Evolutionary conservation across 2,329 filamentous ascomycete species (phyloP).

Genomic region (Furcasterigmium furcatum): DNA sequence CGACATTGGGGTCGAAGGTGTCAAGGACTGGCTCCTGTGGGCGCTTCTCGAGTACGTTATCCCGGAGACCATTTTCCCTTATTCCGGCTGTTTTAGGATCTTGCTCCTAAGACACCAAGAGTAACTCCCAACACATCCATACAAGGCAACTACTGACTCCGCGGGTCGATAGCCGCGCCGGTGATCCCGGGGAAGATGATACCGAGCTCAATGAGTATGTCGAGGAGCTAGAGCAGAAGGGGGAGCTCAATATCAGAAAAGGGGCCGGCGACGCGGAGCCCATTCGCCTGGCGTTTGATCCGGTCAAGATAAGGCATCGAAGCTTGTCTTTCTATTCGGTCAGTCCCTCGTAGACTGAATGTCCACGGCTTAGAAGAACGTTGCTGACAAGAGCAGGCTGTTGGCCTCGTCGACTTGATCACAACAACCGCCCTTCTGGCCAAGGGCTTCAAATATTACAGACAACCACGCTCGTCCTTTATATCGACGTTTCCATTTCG

Average conservation of each 20-base stretch:
- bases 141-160: too few relatives aligned
- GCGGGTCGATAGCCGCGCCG: too few relatives aligned
- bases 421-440: constrained; percentile 41
- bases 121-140: too few relatives aligned
- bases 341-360: background rate
- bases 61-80: too few relatives aligned
- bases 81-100: too few relatives aligned
- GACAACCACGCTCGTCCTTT: constrained; percentile 26
- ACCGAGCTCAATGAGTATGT: constrained; percentile 45
- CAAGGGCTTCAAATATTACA: constrained; percentile 49
- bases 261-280: constrained; percentile 55
- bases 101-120: too few relatives aligned
- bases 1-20: constrained; percentile 63
- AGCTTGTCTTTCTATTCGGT: constrained; percentile 63
- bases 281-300: constrained; percentile 64
- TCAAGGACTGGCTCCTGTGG: constrained; percentile 68
- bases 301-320: constrained; percentile 56
- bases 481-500: constrained; percentile 57
- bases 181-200: constrained; percentile 30
- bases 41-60: constrained; percentile 58
- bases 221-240: constrained; percentile 46
- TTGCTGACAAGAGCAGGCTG: constrained; percentile 1
- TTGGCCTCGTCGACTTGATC: constrained; percentile 41
- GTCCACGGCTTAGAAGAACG: constrained; percentile 28
- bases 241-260: constrained; percentile 45